Evolutionary conservation across 805 yeast species (phyloP), one percentile per base, ranked within the genome.

Genomic region (Saccharomycopsis malanga): DNA sequence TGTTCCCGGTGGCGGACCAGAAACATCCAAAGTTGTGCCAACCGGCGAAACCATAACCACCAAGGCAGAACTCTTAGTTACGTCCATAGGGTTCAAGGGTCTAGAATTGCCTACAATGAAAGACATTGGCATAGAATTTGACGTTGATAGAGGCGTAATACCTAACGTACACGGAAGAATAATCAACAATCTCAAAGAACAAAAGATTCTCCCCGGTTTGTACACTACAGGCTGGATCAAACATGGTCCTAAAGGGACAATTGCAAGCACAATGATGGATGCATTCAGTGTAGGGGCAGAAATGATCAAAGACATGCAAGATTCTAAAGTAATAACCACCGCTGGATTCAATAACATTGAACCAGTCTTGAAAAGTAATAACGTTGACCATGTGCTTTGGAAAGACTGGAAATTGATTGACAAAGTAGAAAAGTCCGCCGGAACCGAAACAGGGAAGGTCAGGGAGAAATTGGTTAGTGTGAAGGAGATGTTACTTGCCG

Each of bases 151-250:
- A 12, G 81, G 82, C 1, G 61, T 67, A n/a, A 63, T 79, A 10
- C 63, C 68, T 1, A 78, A 74, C 22, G 21, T 23, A 22, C 6
- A 18, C n/a, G 41, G 53, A 10, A 35, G 46, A 29, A 42, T 45
- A 3, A 12, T 45, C 2, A 38, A 44, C 22, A 17, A 10, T 24
- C 34, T 18, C 14, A 38, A 15, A 7, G 36, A 48, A 7, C 21
- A 23, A 6, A 6, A 41, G 6, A 35, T 39, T 32, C 56, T 61
- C 24, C 66, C 59, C 2, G 83, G 87, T 0, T 65, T 87, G 49
- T 91, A 88, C 56, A 80, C 85, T 2, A 69, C 88, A 6, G 98
- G 98, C 0, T 93, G 98, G 98, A 81, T 88, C 40, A 78, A 83
- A 48, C 79, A 76, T 44, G 95, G 95, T 1, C 84, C 95, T 5